Evolutionary conservation across 1,284 basidiomycete genomes (phyloP), one percentile per base, ranked within the genome.

Genomic region (Peniophora sp.): DNA sequence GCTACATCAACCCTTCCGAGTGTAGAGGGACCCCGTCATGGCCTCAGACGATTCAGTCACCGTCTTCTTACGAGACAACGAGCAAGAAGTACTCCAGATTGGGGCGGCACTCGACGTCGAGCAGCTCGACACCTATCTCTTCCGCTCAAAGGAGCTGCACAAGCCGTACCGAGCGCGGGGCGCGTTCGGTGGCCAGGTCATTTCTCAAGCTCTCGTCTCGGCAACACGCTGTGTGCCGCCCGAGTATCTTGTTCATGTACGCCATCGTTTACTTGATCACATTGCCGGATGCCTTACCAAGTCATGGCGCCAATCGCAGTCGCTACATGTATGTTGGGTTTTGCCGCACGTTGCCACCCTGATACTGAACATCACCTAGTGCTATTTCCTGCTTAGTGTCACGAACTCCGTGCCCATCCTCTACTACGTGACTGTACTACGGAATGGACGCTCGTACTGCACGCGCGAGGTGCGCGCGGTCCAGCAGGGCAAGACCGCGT

Each of bases 111-210:
- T 91, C 2, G 84, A 89, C 54, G 78, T 92, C n/a, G 88, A 92
- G 61, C 74, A 79, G 54, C 72, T 92, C n/a, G 89, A 91, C 57
- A 70, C 74, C 43, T 85, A 87, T 61, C 66, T 91, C 47, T 92
- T 83, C 63, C 79, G 85, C 32, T 89, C 86, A 0, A 85, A 80
- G 58, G 79, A 79, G 1, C 73, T 94, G 1, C 88, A 81, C 76
- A 56, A 81, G 14, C 90, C 89, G 0, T 64, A 67, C 10, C 72
- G 76, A 17, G 78, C 79, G 17, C 75, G 91, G 53, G 91, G 92
- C 22, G 91, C 92, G 3, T 95, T 92, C 59, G 92, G 93, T 50
- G 93, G 92, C 56, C 88, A 90, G 64, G 92, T 95, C 52, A 92
- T 96, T 57, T 92, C 86, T 9, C 92, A 94, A 62, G 88, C 89